These are phyloP conservation scores for Wickerhamiella shivajii DNA, from an alignment of 805 yeast genomes.

Conservation along the genomic window DNA sequence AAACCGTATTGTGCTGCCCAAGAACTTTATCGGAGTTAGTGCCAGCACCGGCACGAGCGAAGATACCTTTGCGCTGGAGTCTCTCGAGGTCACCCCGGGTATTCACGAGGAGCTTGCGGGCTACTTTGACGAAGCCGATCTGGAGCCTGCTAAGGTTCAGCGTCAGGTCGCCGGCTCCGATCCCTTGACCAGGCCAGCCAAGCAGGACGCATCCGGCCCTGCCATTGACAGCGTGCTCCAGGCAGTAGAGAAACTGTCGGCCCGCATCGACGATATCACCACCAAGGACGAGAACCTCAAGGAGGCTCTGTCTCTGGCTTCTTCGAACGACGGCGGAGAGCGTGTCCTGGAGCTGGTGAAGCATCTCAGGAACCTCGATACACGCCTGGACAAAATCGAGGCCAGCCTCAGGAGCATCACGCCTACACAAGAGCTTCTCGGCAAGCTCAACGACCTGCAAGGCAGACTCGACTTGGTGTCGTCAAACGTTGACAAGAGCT, in stretches of 20 bases:
- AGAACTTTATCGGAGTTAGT: conserved; percentile 23
- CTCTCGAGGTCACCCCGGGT: conserved; percentile 10
- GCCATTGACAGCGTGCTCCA: background rate
- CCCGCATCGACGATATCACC: conserved; percentile 3
- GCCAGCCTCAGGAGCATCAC: background rate
- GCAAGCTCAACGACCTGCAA: too few relatives aligned
- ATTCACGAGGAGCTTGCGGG: conserved; percentile 10
- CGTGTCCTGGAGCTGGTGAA: conserved; percentile 3
- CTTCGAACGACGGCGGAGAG: conserved; percentile 1
- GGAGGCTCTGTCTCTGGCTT: conserved; percentile 3
- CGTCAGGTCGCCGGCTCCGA: background rate
- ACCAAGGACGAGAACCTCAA: conserved; percentile 1
- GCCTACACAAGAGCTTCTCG: too few relatives aligned
- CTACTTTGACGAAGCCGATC: conserved; percentile 10
- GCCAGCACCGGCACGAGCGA: conserved; percentile 19
- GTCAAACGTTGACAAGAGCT: too few relatives aligned
- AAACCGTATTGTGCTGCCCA: conserved; percentile 23
- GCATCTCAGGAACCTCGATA: conserved; percentile 1
- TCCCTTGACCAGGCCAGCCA: background rate
- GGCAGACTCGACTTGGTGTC: too few relatives aligned
- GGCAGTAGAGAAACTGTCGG: background rate
- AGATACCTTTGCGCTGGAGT: conserved; percentile 13
- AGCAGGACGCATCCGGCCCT: background rate
- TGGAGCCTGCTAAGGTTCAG: conserved; percentile 2
- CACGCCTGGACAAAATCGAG: background rate